These are phyloP conservation scores for Psidium guajava DNA, from an alignment of 345 rosid species.

Conservation along the genomic window DNA sequence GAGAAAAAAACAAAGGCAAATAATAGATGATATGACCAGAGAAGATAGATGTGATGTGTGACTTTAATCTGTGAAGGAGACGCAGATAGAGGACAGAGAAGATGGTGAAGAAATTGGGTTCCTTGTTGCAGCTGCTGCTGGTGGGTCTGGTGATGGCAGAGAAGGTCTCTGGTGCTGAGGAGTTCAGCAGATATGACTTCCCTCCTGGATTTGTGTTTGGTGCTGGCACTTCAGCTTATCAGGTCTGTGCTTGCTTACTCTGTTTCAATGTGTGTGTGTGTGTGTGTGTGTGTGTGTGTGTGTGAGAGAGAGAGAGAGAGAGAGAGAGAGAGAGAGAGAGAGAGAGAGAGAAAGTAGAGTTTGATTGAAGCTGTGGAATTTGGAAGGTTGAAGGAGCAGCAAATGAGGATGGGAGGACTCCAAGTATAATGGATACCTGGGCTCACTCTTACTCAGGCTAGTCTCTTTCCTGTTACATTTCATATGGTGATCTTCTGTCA, in stretches of 20 bases:
- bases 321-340: background rate
- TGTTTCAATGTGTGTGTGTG: background rate
- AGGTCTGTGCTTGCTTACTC: background rate
- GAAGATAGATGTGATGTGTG: background rate
- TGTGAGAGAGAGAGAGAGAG: no score
- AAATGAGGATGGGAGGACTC: constrained; percentile 32
- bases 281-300: no score
- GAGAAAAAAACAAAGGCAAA: background rate
- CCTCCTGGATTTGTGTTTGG: constrained; percentile 14
- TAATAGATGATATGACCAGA: background rate
- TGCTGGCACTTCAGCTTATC: constrained; percentile 17
- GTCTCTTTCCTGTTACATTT: background rate
- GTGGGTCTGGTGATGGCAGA: background rate
- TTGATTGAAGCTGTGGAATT: background rate
- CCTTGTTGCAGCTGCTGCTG: background rate
- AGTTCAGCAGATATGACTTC: constrained; percentile 14
- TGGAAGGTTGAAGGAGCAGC: constrained; percentile 41
- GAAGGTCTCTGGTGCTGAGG: constrained; percentile 1
- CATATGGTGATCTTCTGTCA: background rate
- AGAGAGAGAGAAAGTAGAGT: background rate
- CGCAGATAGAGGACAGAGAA: background rate
- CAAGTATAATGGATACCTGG: constrained; percentile 33
- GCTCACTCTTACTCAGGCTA: constrained; percentile 15
- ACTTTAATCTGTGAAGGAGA: background rate
- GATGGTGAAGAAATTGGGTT: background rate